Base-by-base conservation (phyloP, 2,329 filamentous ascomycete genomes). In the Cladosporium austrohemisphaericum region DNA sequence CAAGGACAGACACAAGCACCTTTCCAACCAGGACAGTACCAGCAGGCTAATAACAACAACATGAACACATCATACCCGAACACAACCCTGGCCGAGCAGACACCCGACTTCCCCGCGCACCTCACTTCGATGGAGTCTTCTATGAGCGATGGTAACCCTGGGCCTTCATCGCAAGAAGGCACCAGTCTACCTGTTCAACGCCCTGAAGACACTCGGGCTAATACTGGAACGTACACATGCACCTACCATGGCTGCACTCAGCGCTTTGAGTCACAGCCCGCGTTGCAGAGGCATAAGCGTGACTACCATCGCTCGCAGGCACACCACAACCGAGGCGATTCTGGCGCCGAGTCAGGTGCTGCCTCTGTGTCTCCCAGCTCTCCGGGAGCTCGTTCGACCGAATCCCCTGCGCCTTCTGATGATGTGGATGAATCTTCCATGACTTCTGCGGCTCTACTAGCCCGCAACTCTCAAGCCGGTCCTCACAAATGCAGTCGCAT, bases 231-330 rank as follows among this genome's bases (percentile, higher is more conserved):
- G 0, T 98, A 96, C 71, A 95, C 91, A 1, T 98, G 93, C 69
- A 96, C 91, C 1, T 95, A 95, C 61, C 90, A 95, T 62, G 89
- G 90, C 9, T 97, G 93, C 65, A 84, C 84, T 0, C 76, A 86
- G 57, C 86, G 93, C 46, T 98, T 98, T 63, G 88, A 95, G 58
- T 89, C 89, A 1, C 89, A 90, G 4, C 78, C 83, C 7, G 83
- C 91, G 58, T 77, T 98, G 3, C 91, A 97, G 67, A 93, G 93
- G 71, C 93, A 98, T 74, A 96, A 96, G 75, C 83, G 91, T 19
- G 93, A 98, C 65, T 88, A 85, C 4, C 93, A 98, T 66, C 82
- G 92, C 41, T 85, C 88, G 59, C 58, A 81, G 69, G 49, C 55
- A 54, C 41, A 52, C 20, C 50, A 49, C 41, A 63, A 62, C 28